Base-by-base conservation (phyloP, 345 rosid species). In the Aurinia saxatilis region DNA sequence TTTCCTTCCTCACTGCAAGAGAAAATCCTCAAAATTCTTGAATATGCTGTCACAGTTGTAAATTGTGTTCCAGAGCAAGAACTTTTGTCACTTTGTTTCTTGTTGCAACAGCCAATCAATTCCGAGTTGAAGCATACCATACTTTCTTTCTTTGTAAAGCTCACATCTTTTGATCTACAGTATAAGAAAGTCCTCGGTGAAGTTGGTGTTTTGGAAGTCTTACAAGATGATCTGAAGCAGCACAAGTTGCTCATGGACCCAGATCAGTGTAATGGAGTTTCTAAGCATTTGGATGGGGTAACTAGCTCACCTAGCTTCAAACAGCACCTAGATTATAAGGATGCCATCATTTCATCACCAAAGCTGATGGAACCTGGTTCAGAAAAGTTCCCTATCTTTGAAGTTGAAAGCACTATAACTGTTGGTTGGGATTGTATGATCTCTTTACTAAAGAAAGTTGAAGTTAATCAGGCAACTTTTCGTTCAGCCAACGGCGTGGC, bases 21-120 rank as follows among this genome's bases (percentile, higher is more conserved):
- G 70, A 84, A 80, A 68, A 87, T 92, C 66, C 79, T 92, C 75
- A 92, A 92, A 81, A 90, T 89, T 78, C 96, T 92, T 76, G 97
- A 89, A 67, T 89, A 90, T 73, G 97, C 98, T 50, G 98, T 92
- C 58, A 92, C 98, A 45, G 91, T 92, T 68, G 91, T 84, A 68
- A 92, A 87, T 75, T 92, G 96, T 70, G 86, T 92, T 68, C 98
- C 98, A 40, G 98, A 87, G 83, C 98, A 92, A 73, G 98, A 92
- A 71, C 67, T 92, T 73, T 82, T 92, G 68, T 89, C 98, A 48
- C 88, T 92, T 35, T 89, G 96, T 80, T 92, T 90, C 83, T 81
- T 87, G 47, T 58, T 92, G 79, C 98, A 92, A 81, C 98, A 92
- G 73, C 84, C 87, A 51, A 90, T 90, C 55, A 64, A 84, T 35